Evolutionary conservation across 177 flowering plant genomes (phyloP), one percentile per base, ranked within the genome.

Genomic region (Vitis hybrid): DNA sequence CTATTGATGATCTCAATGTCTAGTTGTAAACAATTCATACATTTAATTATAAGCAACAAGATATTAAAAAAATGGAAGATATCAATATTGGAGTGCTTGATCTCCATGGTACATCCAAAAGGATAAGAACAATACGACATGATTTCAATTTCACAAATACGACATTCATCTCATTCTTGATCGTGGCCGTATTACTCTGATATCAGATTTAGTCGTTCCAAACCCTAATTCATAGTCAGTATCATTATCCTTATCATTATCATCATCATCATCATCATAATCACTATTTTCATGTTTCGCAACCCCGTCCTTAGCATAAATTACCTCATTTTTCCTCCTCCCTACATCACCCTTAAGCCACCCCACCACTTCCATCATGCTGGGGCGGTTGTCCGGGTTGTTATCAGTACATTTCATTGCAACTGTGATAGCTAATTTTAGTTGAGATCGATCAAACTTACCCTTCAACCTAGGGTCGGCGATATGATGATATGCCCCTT

Each of bases 391-490:
- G 66, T 85, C 90, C 0, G 88, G 86, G 55, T 80, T 75, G 0
- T 70, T 53, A 63, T 85, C 83, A 0, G 85, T 79, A 60, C 96
- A 90, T 52, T 70, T 78, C 78, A 90, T 29, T 0, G 88, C 90
- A 1, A 86, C 51, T 66, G 70, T 20, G 1, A 86, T 59, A 14
- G 73, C 51, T 2, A 50, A 64, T 62, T 69, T 81, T 12, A 89
- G 49, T 69, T 89, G 82, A 1, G 67, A 14, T 4, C n/a, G 29
- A 62, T 87, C 88, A 62, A 74, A 85, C 48, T 67, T 78, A 1
- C 86, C 86, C 72, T 81, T 81, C 75, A 89, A 73, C 72, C 83
- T 84, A 10, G 89, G 88, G 51, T 90, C 96, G 0, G 79, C 91
- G 10, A 90, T 77, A 6, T 68, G 74, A 49, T 86, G 82, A 60